Evolutionary conservation across 805 yeast species (phyloP).

Genomic region (Teunomyces atbi): DNA sequence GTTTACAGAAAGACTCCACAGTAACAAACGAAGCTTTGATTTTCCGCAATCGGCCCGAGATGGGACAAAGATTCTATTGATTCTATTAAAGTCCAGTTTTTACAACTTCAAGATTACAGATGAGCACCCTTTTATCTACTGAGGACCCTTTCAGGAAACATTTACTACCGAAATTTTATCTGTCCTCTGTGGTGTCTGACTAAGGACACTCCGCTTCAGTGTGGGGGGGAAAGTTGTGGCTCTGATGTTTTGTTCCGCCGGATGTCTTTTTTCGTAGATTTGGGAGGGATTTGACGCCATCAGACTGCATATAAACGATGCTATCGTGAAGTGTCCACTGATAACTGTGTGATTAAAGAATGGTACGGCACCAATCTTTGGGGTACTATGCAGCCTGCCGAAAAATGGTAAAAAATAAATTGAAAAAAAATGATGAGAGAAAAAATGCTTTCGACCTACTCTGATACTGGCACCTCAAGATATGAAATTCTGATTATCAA

Average conservation of each 20-base stretch:
- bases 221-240: neutral
- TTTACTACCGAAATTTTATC: too few relatives aligned
- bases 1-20: neutral
- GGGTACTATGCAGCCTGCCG: constrained; percentile 2
- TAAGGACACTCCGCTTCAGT: neutral
- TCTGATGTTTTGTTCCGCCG: neutral
- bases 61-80: too few relatives aligned
- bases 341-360: neutral
- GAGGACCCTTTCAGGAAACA: too few relatives aligned
- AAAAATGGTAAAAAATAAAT: constrained; percentile 3
- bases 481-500: neutral
- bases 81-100: too few relatives aligned
- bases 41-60: neutral
- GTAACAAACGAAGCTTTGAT: neutral
- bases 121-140: too few relatives aligned
- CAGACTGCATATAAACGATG: neutral
- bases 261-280: neutral
- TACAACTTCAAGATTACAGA: too few relatives aligned
- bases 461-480: constrained; percentile 2
- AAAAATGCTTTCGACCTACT: neutral
- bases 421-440: neutral
- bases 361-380: constrained; percentile 6
- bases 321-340: neutral
- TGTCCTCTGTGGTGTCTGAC: too few relatives aligned
- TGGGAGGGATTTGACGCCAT: neutral